Evolutionary conservation across 1,284 basidiomycete species (phyloP), one percentile per base, ranked within the genome.

Genomic region (Microbotryum violaceum): DNA sequence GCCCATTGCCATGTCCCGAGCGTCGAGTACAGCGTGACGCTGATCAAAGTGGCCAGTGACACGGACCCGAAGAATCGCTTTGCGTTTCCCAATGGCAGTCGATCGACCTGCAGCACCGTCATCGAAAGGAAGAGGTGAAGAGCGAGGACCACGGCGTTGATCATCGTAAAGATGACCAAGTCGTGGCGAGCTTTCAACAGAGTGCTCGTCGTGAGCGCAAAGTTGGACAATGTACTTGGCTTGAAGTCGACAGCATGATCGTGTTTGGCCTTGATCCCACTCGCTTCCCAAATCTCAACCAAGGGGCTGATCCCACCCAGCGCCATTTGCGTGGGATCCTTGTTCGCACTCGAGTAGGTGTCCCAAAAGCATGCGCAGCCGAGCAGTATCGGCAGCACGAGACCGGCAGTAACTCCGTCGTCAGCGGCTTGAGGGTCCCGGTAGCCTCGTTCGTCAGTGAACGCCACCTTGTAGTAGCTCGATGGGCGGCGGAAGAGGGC

Each of bases 121-220:
- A 69, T 62, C 14, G 75, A 55, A 16, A 75, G 65, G 47, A 70
- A 65, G 49, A 77, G 69, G 9, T 74, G 64, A 23, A 73, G 42
- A 6, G 75, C 64, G 8, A 77, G 60, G 21, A 70, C 61, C 23
- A 69, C 64, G 2, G 74, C 65, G 60, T 77, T 77, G 54, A 73
- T 69, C 27, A 71, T 67, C 46, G 74, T 78, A 61, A 74, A 72
- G 23, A 75, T 66, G 18, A 77, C 64, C 49, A 75, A 66, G 49
- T 67, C 73, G 63, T 75, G 62, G 46, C 76, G 69, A 37, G 75
- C 67, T 48, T 62, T 20, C 59, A 72, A 57, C 61, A 74, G 63
- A 46, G 65, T 56, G 60, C 68, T n/a, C 63, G 60, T 33, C 61
- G 68, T 45, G 57, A 68, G 57, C 64, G 59, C 54, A 63, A 60